Evolutionary conservation across 2,329 filamentous ascomycete genomes (phyloP), one percentile per base, ranked within the genome.

Genomic region (Coniochaeta hoffmannii): DNA sequence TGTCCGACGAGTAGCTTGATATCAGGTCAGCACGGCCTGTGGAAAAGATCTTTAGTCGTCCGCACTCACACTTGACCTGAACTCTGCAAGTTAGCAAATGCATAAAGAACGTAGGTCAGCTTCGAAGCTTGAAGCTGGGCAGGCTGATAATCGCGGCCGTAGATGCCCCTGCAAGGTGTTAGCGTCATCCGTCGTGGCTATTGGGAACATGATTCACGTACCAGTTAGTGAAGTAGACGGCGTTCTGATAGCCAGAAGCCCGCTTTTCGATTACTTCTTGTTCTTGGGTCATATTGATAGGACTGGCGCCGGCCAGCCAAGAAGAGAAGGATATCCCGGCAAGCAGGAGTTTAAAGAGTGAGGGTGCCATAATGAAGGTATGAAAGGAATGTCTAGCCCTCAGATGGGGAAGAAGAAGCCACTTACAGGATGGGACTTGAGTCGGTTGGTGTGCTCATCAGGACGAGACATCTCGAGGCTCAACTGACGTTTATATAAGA

Each of bases 91-190:
- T 95, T 92, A 63, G 89, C 87, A 69, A 96, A 96, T 2, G 90
- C 80, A 64, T 83, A 96, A 2, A 96, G 77, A 1, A 96, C 76
- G 63, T 94, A 89, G 0, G 87, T 93, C 53, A 96, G 73, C 59
- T 90, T 76, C 2, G 82, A 76, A 2, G 77, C 82, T 0, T 87
- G 87, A 9, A 96, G 77, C 61, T 90, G 77, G 53, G 86, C 79
- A 0, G 89, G 87, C 55, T 87, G 79, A 65, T 87, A 90, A 59
- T 88, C 82, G 55, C 89, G 80, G 24, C 74, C 85, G 65, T 96
- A 94, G 53, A 90, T 88, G 41, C 2, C 26, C 10, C 4, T 19
- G 1, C 24, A 1, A 8, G 11, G 1, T 10, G 24, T 61, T 52
- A 65, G 34, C 15, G 30, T 22, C 44, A 31, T 10, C 28, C 17